phyloP scores from a whole-genome alignment of 345 rosid species.

The Salix viminalis region DNA sequence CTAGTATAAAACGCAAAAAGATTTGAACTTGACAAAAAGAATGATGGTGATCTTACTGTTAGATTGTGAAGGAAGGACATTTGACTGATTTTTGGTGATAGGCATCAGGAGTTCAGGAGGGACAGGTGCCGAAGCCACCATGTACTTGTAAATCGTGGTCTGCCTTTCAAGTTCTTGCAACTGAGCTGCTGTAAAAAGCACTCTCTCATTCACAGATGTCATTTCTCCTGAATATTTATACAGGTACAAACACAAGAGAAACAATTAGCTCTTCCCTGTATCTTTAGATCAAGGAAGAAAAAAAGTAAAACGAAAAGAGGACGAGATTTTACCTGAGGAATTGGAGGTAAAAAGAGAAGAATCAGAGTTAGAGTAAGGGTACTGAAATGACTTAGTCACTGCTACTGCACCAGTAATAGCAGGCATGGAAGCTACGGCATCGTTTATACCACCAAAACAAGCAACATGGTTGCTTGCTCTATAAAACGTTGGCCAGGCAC shows the following conservation, averaged over 20 bases:
- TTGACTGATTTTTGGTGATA: constrained; percentile 21
- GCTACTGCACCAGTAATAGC: constrained; percentile 17
- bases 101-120: constrained; percentile 65
- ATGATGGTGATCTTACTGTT: not conserved
- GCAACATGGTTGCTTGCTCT: constrained; percentile 38
- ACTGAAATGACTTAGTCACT: constrained; percentile 25
- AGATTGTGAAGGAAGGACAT: constrained; percentile 25
- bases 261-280: not conserved
- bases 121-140: constrained; percentile 79
- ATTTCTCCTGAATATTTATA: constrained; percentile 34
- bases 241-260: not conserved
- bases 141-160: constrained; percentile 74
- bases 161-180: constrained; percentile 80
- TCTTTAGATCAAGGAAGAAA: not conserved
- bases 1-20: not conserved
- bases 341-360: constrained; percentile 26
- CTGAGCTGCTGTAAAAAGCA: constrained; percentile 76
- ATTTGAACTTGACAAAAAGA: not conserved
- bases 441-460: constrained; percentile 35
- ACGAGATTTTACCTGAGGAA: constrained; percentile 36
- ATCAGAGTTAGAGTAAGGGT: not conserved
- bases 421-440: constrained; percentile 30
- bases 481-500: constrained; percentile 41
- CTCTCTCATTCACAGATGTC: constrained; percentile 24
- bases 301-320: constrained; percentile 10